These are phyloP conservation scores for Trametes cubensis DNA, from an alignment of 768 basidiomycete genomes.

Conservation along the genomic window DNA sequence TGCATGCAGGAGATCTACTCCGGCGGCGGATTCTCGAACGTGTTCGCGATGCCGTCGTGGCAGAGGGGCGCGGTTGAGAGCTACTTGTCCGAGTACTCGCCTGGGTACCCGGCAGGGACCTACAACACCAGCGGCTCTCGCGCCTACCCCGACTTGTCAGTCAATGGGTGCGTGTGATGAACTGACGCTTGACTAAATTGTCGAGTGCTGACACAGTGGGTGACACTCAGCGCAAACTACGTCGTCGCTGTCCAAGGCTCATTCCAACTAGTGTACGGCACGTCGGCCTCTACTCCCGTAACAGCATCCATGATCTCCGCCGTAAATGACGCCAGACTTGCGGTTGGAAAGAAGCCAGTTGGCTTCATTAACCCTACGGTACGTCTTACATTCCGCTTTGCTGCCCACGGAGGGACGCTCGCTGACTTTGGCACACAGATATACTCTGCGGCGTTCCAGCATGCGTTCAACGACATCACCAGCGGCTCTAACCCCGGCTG, in stretches of 20 bases:
- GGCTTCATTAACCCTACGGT: conserved; percentile 68
- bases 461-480: conserved; percentile 39
- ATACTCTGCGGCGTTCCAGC: conserved; percentile 25
- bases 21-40: conserved; percentile 46
- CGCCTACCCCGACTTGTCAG: conserved; percentile 38
- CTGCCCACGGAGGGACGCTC: not conserved
- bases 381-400: conserved; percentile 26
- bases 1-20: conserved; percentile 41
- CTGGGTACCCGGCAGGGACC: conserved; percentile 36
- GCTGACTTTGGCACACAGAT: conserved; percentile 13
- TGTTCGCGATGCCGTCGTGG: conserved; percentile 41
- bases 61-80: conserved; percentile 32
- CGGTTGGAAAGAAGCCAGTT: conserved; percentile 37
- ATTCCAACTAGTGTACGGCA: conserved; percentile 38
- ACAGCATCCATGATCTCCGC: conserved; percentile 39
- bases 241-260: conserved; percentile 34
- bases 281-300: conserved; percentile 41
- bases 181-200: not conserved
- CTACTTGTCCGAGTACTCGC: conserved; percentile 38
- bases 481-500: conserved; percentile 40
- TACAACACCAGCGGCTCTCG: conserved; percentile 41
- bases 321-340: conserved; percentile 43
- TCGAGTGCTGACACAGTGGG: not conserved
- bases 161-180: conserved; percentile 34
- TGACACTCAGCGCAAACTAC: conserved; percentile 34